A percentile compares a stretch with the other conserved stretches of the same genome.
These are phyloP conservation scores for Metschnikowia sp. DNA, from an alignment of 805 yeast genomes.

Conservation along the genomic window DNA sequence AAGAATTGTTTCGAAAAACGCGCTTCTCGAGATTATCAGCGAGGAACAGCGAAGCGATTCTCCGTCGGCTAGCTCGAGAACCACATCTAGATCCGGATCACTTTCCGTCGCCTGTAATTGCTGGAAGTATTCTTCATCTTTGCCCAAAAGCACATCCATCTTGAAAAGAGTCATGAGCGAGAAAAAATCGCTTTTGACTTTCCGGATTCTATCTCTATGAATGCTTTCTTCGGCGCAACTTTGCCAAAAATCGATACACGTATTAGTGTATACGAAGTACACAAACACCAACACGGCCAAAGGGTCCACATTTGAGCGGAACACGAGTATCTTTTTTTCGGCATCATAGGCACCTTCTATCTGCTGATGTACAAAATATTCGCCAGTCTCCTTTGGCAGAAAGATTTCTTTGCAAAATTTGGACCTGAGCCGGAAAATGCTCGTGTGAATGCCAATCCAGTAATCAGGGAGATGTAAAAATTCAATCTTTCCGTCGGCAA, in stretches of 20 bases:
- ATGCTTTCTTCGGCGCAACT: constrained; percentile 21
- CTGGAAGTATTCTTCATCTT: constrained; percentile 5
- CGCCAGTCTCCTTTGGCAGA: constrained; percentile 18
- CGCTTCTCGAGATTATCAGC: constrained; percentile 54
- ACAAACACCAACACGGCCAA: constrained; percentile 39
- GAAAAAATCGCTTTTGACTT: constrained; percentile 28
- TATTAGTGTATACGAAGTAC: constrained; percentile 51
- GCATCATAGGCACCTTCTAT: constrained; percentile 24
- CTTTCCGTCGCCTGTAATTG: constrained; percentile 16
- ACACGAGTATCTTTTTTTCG: constrained; percentile 11
- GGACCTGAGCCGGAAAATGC: constrained; percentile 32
- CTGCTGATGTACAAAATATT: constrained; percentile 23
- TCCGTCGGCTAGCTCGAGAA: constrained; percentile 46
- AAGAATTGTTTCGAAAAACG: constrained; percentile 59
- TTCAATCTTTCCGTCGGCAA: constrained; percentile 34
- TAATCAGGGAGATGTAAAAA: constrained; percentile 22
- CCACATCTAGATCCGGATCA: constrained; percentile 35
- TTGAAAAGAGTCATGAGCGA: constrained; percentile 17
- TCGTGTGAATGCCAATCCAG: constrained; percentile 34
- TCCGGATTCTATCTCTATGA: constrained; percentile 25
- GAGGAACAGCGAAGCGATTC: constrained; percentile 46
- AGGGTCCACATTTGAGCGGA: constrained; percentile 26
- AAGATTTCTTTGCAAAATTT: constrained; percentile 23
- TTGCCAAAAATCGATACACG: constrained; percentile 45
- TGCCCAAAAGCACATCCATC: constrained; percentile 14